A percentile compares a stretch with the other conserved stretches of the same genome.
Conservation (phyloP, 75 land plant genomes). For the Adiantum capillusveneris region DNA sequence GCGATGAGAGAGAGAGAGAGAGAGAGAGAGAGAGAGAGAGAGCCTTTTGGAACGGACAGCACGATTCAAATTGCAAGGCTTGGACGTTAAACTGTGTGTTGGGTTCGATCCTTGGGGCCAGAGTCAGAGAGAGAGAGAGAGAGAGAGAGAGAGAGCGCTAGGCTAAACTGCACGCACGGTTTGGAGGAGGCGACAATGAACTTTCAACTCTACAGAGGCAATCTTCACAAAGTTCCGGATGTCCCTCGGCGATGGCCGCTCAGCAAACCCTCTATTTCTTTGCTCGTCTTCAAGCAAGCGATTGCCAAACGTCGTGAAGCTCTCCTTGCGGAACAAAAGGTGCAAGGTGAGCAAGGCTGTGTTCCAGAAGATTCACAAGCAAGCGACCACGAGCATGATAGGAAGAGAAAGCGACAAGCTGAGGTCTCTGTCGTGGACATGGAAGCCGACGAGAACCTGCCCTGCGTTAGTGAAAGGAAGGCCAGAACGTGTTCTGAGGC, state of each 20-base stretch:
- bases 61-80: too few species aligned
- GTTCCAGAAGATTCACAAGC: not conserved
- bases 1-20: too few species aligned
- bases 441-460: not conserved
- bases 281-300: slow-evolving; percentile 21
- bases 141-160: too few species aligned
- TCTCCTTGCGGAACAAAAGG: slow-evolving; percentile 1
- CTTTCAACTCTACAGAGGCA: slow-evolving; percentile 34
- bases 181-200: not conserved
- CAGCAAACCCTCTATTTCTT: slow-evolving; percentile 25
- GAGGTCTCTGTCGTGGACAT: not conserved
- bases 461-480: not conserved
- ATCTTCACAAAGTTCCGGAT: slow-evolving; percentile 30
- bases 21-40: too few species aligned
- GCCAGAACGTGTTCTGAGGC: not conserved
- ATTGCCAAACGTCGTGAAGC: slow-evolving; percentile 29
- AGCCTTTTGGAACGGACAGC: too few species aligned
- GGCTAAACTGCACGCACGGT: too few species aligned
- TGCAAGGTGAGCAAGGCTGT: not conserved
- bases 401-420: too few species aligned
- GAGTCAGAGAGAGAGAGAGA: too few species aligned
- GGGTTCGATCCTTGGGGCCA: too few species aligned
- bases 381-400: not conserved
- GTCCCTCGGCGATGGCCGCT: slow-evolving; percentile 37
- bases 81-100: too few species aligned